phyloP scores from a whole-genome alignment of 495 filamentous ascomycete species.

The Penicillium manginii region DNA sequence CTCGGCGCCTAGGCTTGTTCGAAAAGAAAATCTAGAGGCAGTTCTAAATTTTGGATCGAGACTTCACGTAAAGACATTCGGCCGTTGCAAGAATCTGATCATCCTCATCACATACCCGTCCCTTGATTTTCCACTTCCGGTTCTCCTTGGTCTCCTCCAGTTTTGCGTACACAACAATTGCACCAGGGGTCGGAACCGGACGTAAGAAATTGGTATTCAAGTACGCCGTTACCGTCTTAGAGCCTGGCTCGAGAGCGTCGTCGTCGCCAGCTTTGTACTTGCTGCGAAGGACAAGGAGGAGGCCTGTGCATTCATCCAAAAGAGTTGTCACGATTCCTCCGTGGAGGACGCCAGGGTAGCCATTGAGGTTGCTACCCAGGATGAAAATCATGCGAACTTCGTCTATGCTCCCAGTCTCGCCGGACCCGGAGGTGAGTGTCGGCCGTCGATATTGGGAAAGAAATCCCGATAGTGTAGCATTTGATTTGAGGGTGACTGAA shows the following conservation, averaged over 20 bases:
- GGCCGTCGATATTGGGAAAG: slow-evolving; percentile 37
- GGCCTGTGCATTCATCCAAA: slow-evolving; percentile 60
- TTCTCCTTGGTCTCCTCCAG: slow-evolving; percentile 38
- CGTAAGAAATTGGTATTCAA: slow-evolving; percentile 58
- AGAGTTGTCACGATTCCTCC: slow-evolving; percentile 55
- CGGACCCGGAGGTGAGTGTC: slow-evolving; percentile 15
- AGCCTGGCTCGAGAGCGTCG: slow-evolving; percentile 8
- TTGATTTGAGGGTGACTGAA: slow-evolving; percentile 56
- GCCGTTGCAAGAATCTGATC: slow-evolving; percentile 47
- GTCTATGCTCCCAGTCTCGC: not conserved
- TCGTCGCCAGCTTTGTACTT: not conserved
- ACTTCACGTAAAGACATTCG: slow-evolving; percentile 48
- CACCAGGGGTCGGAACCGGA: slow-evolving; percentile 58
- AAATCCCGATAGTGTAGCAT: slow-evolving; percentile 53
- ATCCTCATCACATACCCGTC: slow-evolving; percentile 41
- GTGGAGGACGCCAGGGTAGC: slow-evolving; percentile 57
- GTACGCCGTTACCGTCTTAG: slow-evolving; percentile 53
- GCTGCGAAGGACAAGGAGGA: slow-evolving; percentile 35
- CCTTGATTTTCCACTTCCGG: slow-evolving; percentile 51
- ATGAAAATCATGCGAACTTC: slow-evolving; percentile 4
- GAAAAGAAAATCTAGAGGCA: not conserved
- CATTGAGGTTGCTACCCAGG: slow-evolving; percentile 50
- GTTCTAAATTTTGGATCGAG: slow-evolving; percentile 32
- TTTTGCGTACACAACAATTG: slow-evolving; percentile 52
- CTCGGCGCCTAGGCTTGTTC: not conserved